phyloP scores from a whole-genome alignment of 805 yeast species.

The Barnettozyma siamensis region DNA sequence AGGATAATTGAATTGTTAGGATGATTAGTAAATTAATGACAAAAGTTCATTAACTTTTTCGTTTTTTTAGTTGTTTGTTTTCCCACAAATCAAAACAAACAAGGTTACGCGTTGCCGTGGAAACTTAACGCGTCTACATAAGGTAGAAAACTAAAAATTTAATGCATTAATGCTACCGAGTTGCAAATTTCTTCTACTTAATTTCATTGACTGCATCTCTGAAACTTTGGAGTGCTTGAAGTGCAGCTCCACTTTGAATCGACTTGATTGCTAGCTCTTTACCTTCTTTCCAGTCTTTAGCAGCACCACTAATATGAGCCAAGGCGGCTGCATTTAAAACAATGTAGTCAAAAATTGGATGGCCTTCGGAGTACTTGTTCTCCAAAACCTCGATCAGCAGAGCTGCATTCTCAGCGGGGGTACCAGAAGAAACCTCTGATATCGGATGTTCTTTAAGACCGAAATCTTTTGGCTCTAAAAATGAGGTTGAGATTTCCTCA shows the following conservation, averaged over 20 bases:
- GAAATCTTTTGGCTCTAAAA: conserved; percentile 68
- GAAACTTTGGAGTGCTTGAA: conserved; percentile 50
- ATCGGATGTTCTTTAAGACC: conserved; percentile 72
- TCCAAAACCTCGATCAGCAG: conserved; percentile 38
- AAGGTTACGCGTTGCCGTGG: not conserved
- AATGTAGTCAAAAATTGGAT: conserved; percentile 85
- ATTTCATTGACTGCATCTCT: conserved; percentile 25
- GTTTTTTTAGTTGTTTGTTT: conserved; percentile 9
- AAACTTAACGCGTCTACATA: too few species aligned
- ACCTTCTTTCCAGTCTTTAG: conserved; percentile 70
- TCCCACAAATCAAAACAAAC: conserved; percentile 4
- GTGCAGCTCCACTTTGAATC: conserved; percentile 64
- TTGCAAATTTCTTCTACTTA: too few species aligned
- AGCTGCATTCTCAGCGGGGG: conserved; percentile 80
- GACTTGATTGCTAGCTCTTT: conserved; percentile 65
- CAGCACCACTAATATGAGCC: conserved; percentile 69
- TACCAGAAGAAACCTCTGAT: conserved; percentile 67
- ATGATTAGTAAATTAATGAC: not conserved
- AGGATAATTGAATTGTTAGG: too few species aligned
- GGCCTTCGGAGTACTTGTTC: conserved; percentile 40
- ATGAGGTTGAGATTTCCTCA: conserved; percentile 38
- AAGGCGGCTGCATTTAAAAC: conserved; percentile 83
- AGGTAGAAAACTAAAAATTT: not conserved
- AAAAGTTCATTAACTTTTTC: not conserved
- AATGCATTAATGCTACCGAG: too few species aligned